Base-by-base conservation (phyloP, 2,329 filamentous ascomycete species). In the Exophiala aquamarina region DNA sequence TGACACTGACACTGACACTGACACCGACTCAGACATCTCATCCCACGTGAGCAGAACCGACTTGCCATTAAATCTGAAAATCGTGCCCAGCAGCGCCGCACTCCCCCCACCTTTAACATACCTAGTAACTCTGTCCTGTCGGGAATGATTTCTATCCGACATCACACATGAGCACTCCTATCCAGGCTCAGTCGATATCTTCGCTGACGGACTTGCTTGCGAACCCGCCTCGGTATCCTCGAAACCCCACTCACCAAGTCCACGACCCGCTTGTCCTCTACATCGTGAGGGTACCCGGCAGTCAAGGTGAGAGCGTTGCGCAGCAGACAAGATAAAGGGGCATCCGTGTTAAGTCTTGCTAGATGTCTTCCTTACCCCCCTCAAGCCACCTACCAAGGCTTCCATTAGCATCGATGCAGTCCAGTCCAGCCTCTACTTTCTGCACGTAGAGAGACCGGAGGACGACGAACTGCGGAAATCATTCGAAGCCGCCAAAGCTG, bases 291-390 rank as follows among this genome's bases (percentile, higher is more conserved):
- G 92, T 98, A 1, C 93, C 93, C 1, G 92, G 92, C 17, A 95
- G 87, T 54, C 82, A 84, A 83, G 89, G 89, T 91, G 74, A 52
- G 43, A 41, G 19, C 23, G 32, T 37, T 41, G 29, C 31, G 47
- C 17, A 9, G 28, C 28, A 9, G n/a, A n/a, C n/a, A n/a, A n/a
- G n/a, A 31, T 31, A 50, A 44, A 49, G 51, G 42, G 32, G 44
- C 41, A 49, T 33, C 32, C 23, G 23, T 37, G 40, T 49, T 54
- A 47, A 54, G 39, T 41, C 28, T 5, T 42, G 29, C 18, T 59
- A 93, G 92, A 96, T 76, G 79, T 96, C 47, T 94, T 96, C 59
- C 81, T 98, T 36, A 94, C 92, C 1, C 88, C 93, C 1, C 79
- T 93, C 54, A 95, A 95, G 64, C 93, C 93, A 2, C 84, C 87